Base-by-base conservation (phyloP, 2,329 filamentous ascomycete species). In the Emmonsiellopsis sp. region DNA sequence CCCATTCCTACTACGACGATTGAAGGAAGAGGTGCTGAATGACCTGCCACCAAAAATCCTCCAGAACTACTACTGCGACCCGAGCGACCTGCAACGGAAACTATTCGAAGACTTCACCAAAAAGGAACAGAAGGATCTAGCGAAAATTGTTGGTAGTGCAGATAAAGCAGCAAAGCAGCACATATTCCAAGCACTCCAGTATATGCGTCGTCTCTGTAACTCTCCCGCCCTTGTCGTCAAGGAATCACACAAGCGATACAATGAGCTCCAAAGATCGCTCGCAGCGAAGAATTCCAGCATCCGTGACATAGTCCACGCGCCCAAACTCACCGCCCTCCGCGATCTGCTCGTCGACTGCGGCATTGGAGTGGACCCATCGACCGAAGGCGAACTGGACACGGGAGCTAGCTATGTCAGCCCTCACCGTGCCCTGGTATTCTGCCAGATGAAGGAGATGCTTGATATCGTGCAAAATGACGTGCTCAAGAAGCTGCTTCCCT, bases 361-460 rank as follows among this genome's bases (percentile, higher is more conserved):
- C 54, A 98, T 98, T 63, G 93, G 93, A 34, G 80, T 86, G 40
- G 84, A 90, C 57, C 80, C 82, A 13, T 74, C 74, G n/a, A 79
- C 81, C 6, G 78, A 80, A 58, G 75, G 75, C 17, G 76, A 78
- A 42, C 68, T 86, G 10, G 78, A 79, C 13, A 76, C 80, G 1
- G 80, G 78, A 54, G 78, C 81, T 49, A 82, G 88, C 68, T 94
- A 91, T 42, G 94, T 98, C 68, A 95, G 93, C 57, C 93, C 92
- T 33, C 93, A 98, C 67, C 88, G 93, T 44, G 94, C 93, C 0
- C 81, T 98, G 32, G 87, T 98, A 60, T 98, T 98, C 77, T 98
- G 93, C 64, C 93, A 98, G 69, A 96, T 98, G 89, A 98, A 98
- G 73, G 93, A 98, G 70, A 98, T 98, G 94, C 79, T 98, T 27